phyloP scores from a whole-genome alignment of 2,329 filamentous ascomycete species.

The Hypoxylon sp. region DNA sequence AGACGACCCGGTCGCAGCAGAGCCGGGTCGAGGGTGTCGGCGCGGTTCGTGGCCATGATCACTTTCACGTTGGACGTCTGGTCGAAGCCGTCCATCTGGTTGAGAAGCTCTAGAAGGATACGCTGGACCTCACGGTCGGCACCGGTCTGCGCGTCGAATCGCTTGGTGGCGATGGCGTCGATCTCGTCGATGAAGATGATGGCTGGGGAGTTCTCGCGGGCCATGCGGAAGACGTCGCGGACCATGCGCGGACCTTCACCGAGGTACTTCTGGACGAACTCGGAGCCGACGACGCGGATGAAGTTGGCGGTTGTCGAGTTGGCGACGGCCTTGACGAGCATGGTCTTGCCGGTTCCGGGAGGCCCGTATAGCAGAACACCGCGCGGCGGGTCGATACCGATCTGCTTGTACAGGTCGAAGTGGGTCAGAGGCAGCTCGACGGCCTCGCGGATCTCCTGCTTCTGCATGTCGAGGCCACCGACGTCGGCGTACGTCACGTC shows the following conservation, averaged over 20 bases:
- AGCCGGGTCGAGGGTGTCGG: slow-evolving; percentile 95
- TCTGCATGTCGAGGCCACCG: slow-evolving; percentile 98
- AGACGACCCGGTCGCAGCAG: slow-evolving; percentile 94
- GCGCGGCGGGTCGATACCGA: slow-evolving; percentile 97
- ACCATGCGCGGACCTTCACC: slow-evolving; percentile 99
- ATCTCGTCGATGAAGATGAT: slow-evolving; percentile 99
- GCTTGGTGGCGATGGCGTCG: slow-evolving; percentile 98
- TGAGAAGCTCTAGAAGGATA: slow-evolving; percentile 95
- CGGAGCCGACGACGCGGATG: slow-evolving; percentile 97
- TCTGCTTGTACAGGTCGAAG: slow-evolving; percentile 99
- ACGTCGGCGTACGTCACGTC: slow-evolving; percentile 99
- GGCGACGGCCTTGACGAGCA: slow-evolving; percentile 96
- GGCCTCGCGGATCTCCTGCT: slow-evolving; percentile 98
- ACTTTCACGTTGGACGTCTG: slow-evolving; percentile 99
- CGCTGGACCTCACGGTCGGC: slow-evolving; percentile 98
- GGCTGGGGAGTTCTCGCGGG: slow-evolving; percentile 95
- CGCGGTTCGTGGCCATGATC: slow-evolving; percentile 99
- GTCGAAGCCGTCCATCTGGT: slow-evolving; percentile 99
- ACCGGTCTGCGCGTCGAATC: slow-evolving; percentile 98
- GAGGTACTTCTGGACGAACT: slow-evolving; percentile 99
- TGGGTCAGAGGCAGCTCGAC: slow-evolving; percentile 97
- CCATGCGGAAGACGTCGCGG: slow-evolving; percentile 98
- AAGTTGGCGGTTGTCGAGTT: slow-evolving; percentile 99
- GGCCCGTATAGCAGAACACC: slow-evolving; percentile 97
- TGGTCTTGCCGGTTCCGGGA: slow-evolving; percentile 90